These are phyloP conservation scores for Pythium coloratum DNA, from an alignment of 352 stramenopile genomes.

Conservation along the genomic window DNA sequence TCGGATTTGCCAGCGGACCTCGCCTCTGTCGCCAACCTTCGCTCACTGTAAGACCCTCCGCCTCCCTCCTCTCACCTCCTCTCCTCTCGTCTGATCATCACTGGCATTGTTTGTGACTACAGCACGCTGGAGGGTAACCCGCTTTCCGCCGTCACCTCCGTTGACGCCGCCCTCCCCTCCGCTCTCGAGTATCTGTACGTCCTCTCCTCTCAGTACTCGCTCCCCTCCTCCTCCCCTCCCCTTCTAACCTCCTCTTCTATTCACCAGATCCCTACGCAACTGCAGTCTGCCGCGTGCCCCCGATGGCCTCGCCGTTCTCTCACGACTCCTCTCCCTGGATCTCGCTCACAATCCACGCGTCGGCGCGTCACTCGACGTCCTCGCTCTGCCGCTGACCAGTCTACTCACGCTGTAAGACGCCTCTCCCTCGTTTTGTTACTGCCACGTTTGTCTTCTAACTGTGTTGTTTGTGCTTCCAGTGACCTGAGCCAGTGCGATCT, in stretches of 20 bases:
- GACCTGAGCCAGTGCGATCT: conserved; percentile 1
- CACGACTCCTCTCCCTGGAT: conserved; percentile 4
- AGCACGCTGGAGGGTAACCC: conserved; percentile 3
- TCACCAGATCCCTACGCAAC: conserved; percentile 4
- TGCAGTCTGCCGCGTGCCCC: conserved; percentile 8
- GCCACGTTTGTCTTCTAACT: background rate
- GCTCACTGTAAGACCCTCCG: background rate
- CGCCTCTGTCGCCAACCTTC: background rate
- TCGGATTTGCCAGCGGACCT: background rate
- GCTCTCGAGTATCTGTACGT: conserved; percentile 2
- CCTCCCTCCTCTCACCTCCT: background rate
- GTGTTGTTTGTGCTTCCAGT: background rate
- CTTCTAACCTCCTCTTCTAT: background rate
- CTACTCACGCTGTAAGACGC: conserved; percentile 5
- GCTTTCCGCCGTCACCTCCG: background rate
- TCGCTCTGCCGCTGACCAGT: background rate
- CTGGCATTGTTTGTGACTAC: too few species aligned
- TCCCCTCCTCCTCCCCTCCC: background rate
- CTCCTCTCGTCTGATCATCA: background rate
- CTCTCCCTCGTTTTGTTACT: background rate
- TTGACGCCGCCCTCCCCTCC: background rate
- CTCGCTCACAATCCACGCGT: conserved; percentile 8
- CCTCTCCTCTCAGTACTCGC: background rate
- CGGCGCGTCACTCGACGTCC: background rate
- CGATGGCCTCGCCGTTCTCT: background rate